phyloP scores from a whole-genome alignment of 108 stramenopile species.

The Discostella stelligeroides region DNA sequence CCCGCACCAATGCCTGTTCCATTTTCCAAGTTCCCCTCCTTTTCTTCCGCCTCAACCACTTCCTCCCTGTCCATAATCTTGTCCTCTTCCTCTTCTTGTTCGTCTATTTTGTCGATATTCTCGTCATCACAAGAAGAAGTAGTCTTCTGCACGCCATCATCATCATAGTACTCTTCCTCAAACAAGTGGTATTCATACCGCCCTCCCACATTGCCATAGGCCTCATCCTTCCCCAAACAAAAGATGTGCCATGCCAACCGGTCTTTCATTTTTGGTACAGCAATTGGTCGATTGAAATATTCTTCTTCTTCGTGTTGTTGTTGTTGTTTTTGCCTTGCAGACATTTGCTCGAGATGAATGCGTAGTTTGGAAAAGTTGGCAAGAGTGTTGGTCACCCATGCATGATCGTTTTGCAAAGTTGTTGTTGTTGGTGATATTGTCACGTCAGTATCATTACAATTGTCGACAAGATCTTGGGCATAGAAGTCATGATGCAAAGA shows the following conservation, averaged over 20 bases:
- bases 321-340: conserved; percentile 47
- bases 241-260: conserved; percentile 79
- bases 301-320: not conserved
- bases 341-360: conserved; percentile 54
- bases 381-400: conserved; percentile 64
- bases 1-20: conserved; percentile 1
- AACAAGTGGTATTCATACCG: conserved; percentile 68
- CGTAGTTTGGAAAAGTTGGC: conserved; percentile 70
- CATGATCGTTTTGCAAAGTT: not conserved
- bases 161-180: conserved; percentile 36
- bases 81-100: not conserved
- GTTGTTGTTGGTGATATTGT: not conserved
- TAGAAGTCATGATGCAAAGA: too few species aligned
- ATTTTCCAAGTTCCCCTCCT: not conserved
- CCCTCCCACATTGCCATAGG: conserved; percentile 63
- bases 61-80: not conserved
- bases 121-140: too few species aligned
- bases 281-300: conserved; percentile 26
- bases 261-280: conserved; percentile 85
- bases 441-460: too few species aligned
- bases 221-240: conserved; percentile 76
- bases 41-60: not conserved
- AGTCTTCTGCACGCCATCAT: conserved; percentile 18
- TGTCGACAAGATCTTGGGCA: not conserved
- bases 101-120: conserved; percentile 2